Base-by-base conservation (phyloP, 1,284 basidiomycete species). In the Apiotrichum sp. region DNA sequence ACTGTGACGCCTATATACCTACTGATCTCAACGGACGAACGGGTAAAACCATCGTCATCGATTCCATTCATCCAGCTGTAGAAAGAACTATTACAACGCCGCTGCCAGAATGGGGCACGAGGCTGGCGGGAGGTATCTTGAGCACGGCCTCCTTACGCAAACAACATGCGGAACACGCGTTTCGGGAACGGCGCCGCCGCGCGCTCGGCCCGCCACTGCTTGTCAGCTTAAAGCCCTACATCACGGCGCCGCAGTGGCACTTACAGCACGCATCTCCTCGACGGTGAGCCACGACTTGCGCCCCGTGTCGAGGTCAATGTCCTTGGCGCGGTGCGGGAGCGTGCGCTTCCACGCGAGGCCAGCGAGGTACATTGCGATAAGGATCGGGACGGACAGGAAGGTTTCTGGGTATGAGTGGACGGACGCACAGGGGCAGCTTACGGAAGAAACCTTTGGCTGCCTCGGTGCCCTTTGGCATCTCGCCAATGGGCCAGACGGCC, bases 261-360 rank as follows among this genome's bases (percentile, higher is more conserved):
- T 41, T 14, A 41, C 40, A 14, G 47, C 50, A 41, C 70, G 60
- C 65, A 76, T 71, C 56, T 76, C 73, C 59, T 77, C 75, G 32
- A 71, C 75, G 8, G 72, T 76, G 51, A 73, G 65, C 73, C 72
- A 78, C 13, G 67, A 69, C 61, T 77, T 78, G 59, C 77, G 67
- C 5, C 77, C 77, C 5, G 76, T 77, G 62, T 77, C 76, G 52
- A 78, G 64, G 57, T 78, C 77, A 55, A 78, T 78, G 54, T 77
- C 72, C 52, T 58, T 50, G 0, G 68, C 70, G 38, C 65, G 65
- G 51, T 60, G 58, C 6, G 76, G 75, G 1, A 62, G 56, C 1
- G 63, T 69, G 40, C 74, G 62, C 66, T 74, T 76, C 72, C 71
- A 77, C 38, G 66, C 16, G 63, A 64, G 68, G 47, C 68, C 72